phyloP scores from a whole-genome alignment of 2,329 filamentous ascomycete species.

The Samsoniella hepiali region DNA sequence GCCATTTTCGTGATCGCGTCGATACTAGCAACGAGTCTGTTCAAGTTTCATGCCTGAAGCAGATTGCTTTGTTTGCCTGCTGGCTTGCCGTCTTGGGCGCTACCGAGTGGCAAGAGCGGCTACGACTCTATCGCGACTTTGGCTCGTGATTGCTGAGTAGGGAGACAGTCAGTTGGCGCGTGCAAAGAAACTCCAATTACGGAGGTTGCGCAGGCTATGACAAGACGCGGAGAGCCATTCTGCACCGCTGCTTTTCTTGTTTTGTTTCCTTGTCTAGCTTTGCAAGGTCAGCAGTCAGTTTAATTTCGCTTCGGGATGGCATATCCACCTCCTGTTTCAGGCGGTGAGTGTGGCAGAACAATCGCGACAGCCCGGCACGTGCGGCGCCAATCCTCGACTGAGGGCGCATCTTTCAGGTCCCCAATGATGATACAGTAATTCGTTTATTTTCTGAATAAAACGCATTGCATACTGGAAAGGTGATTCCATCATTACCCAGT shows the following conservation, averaged over 20 bases:
- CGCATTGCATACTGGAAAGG: too few species aligned
- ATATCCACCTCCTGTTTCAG: slow-evolving; percentile 23
- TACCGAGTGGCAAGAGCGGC: slow-evolving; percentile 4
- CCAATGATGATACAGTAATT: too few species aligned
- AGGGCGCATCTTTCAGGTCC: too few species aligned
- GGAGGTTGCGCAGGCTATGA: slow-evolving; percentile 3
- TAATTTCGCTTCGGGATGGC: slow-evolving; percentile 4
- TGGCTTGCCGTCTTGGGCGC: slow-evolving; percentile 3
- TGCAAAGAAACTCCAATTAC: not conserved
- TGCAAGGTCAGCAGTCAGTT: not conserved
- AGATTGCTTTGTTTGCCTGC: not conserved
- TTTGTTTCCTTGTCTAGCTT: not conserved
- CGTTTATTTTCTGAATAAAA: too few species aligned
- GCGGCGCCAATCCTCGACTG: not conserved
- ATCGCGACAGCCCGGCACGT: not conserved
- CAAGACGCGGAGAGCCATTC: not conserved
- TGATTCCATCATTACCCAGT: too few species aligned
- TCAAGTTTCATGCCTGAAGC: not conserved
- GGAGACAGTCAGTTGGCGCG: not conserved
- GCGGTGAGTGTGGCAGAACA: slow-evolving; percentile 32
- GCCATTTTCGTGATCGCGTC: slow-evolving; percentile 24
- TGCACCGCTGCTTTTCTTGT: slow-evolving; percentile 4
- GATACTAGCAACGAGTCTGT: not conserved
- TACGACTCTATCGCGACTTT: not conserved
- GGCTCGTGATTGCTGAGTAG: not conserved